Evolutionary conservation across 2,329 filamentous ascomycete genomes (phyloP), one percentile per base, ranked within the genome.

Genomic region (Alternaria ethzedia): DNA sequence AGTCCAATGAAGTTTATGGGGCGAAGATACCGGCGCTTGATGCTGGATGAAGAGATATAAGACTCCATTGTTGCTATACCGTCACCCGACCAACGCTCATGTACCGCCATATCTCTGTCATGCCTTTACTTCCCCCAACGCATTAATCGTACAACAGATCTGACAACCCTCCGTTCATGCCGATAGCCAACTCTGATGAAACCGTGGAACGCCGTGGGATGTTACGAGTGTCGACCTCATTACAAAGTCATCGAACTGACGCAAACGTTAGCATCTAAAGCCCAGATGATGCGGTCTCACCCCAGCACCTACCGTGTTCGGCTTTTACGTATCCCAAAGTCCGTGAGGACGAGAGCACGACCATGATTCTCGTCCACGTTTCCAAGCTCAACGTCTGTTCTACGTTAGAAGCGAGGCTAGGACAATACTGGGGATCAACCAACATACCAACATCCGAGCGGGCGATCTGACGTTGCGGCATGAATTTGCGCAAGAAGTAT

Each of bases 341-440:
- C 15, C 1, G 4, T 2, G 0, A 17, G 46, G 6, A 13, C 5
- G 4, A 28, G 0, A 3, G 26, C 3, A 2, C 6, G 23, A 26
- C 2, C 25, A 8, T 7, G 46, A 3, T 49, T 2, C 3, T 12
- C 25, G 25, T 25, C 2, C 45, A 2, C 6, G 10, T 12, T 2
- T 26, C 45, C 45, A 25, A 47, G 45, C 25, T 47, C 45, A 17
- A 26, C 13, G 26, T 47, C 45, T 47, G 21, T 13, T 47, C 17
- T 11, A 4, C 3, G 23, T 47, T 0, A 47, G 45, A 23, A 5
- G 45, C 45, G 0, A 2, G 1, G 36, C 9, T 41, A 41, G 36
- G 36, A 3, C 15, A 41, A 41, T 0, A 8, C 5, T 41, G 32
- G 5, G 5, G n/a, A 41, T 0, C 36, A 11, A 41, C 1, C 36